Base-by-base conservation (phyloP, 2,329 filamentous ascomycete genomes). In the Colletotrichum nymphaeae region DNA sequence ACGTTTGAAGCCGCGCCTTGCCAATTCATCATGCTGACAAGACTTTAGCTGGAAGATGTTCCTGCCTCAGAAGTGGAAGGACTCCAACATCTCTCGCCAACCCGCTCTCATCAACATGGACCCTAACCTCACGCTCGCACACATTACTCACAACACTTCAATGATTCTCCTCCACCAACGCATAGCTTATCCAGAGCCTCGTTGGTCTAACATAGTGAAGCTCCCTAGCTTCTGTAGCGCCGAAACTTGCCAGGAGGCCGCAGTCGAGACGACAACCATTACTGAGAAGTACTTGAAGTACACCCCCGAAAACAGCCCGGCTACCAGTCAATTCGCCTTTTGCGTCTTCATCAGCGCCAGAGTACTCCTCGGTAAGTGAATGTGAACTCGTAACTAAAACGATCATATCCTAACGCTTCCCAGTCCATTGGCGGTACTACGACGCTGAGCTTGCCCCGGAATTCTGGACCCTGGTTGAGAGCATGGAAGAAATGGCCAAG, bases 111-210 rank as follows among this genome's bases (percentile, higher is more conserved):
- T 76, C 22, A 75, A 77, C 16, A 86, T 86, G 80, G 86, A 88
- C 63, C 86, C 86, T 0, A 88, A 88, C 58, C 77, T 88, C 22
- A 87, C 86, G 0, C 76, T 88, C 0, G 86, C 86, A 0, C 86
- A 88, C 42, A 80, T 86, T 11, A 88, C 85, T 0, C 86, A 88
- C 59, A 88, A 88, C 67, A 83, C 85, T 0, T 86, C 86, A 0
- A 86, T 87, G 79, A 86, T 88, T 28, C 78, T 88, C 0, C 77
- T 88, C 0, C 86, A 88, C 66, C 86, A 88, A 56, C 79, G 80
- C 6, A 87, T 88, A 52, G 86, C 86, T 0, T 88, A 86, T 57
- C 85, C 85, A 0, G 75, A 75, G 26, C 2, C 78, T 76, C 1
- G 73, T 74, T 24, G 78, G 81, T 26, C 81, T 80, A 80, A 77